phyloP scores from a whole-genome alignment of 73 alveolate species.

The Paramecium pentaurelia region DNA sequence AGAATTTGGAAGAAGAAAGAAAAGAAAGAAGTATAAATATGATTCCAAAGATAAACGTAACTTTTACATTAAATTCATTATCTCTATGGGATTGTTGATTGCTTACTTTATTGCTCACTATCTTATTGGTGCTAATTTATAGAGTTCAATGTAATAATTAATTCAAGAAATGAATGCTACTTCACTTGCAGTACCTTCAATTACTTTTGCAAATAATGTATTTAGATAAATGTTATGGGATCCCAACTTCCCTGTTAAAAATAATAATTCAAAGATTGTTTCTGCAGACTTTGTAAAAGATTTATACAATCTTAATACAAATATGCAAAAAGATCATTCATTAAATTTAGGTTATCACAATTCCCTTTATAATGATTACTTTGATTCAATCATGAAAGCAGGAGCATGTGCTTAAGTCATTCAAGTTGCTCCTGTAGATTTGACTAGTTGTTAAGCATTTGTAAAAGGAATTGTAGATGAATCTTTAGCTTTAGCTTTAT shows the following conservation, averaged over 20 bases:
- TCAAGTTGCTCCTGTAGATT: not conserved
- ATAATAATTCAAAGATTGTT: not conserved
- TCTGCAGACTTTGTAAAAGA: not conserved
- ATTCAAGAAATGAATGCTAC: constrained; percentile 54
- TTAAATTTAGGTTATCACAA: constrained; percentile 49
- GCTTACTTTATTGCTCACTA: constrained; percentile 54
- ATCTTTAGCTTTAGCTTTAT: constrained; percentile 41
- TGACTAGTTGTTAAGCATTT: constrained; percentile 44
- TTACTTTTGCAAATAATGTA: constrained; percentile 55
- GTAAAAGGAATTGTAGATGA: constrained; percentile 56
- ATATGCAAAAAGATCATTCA: constrained; percentile 61
- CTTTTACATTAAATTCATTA: constrained; percentile 39
- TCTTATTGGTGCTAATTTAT: constrained; percentile 27
- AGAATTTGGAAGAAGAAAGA: constrained; percentile 61
- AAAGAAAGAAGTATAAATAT: constrained; percentile 56
- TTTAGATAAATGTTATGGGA: constrained; percentile 44
- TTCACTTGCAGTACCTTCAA: constrained; percentile 34
- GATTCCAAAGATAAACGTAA: constrained; percentile 56
- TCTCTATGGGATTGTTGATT: constrained; percentile 7
- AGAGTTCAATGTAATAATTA: not conserved
- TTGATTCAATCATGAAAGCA: constrained; percentile 30
- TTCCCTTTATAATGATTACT: constrained; percentile 7
- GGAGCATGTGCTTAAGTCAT: constrained; percentile 47
- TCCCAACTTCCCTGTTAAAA: not conserved
- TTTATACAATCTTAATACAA: constrained; percentile 43